Evolutionary conservation across 1,284 basidiomycete species (phyloP).

Genomic region (Pseudozyma thailandica): DNA sequence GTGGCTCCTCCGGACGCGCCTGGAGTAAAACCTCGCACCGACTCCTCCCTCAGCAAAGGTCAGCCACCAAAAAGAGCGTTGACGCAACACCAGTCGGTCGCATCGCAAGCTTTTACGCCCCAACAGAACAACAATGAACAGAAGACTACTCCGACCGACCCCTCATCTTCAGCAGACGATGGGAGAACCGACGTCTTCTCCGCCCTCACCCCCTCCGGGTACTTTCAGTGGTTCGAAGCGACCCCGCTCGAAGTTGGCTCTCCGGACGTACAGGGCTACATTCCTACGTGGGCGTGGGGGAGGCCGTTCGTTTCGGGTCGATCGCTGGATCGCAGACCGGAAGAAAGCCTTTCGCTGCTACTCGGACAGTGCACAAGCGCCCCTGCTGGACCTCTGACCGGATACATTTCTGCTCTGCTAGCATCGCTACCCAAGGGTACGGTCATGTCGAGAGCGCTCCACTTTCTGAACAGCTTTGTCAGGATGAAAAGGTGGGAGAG

Average conservation of each 20-base stretch:
- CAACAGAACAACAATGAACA: not conserved
- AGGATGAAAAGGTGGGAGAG: slow-evolving; percentile 61
- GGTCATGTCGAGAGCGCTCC: slow-evolving; percentile 49
- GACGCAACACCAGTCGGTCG: slow-evolving; percentile 39
- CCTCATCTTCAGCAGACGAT: not conserved
- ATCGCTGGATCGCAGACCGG: slow-evolving; percentile 53
- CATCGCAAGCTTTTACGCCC: slow-evolving; percentile 24
- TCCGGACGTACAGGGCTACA: slow-evolving; percentile 65
- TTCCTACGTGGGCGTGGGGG: slow-evolving; percentile 68
- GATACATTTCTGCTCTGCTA: slow-evolving; percentile 63
- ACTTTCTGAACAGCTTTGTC: slow-evolving; percentile 60
- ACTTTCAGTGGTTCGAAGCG: slow-evolving; percentile 68
- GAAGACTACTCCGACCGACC: not conserved
- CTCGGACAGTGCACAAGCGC: slow-evolving; percentile 67
- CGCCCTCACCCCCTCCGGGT: slow-evolving; percentile 19
- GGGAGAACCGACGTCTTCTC: slow-evolving; percentile 17
- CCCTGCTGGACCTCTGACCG: slow-evolving; percentile 65
- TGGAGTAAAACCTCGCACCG: slow-evolving; percentile 36
- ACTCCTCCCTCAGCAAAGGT: slow-evolving; percentile 47
- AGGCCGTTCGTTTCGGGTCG: slow-evolving; percentile 59
- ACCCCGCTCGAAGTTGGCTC: slow-evolving; percentile 66
- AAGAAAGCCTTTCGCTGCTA: slow-evolving; percentile 60
- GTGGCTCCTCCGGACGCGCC: slow-evolving; percentile 35
- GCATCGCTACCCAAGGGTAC: slow-evolving; percentile 62
- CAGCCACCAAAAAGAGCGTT: slow-evolving; percentile 45